These are phyloP conservation scores for Taphrina pruni DNA, from an alignment of 1,139 yeast genomes.

Conservation along the genomic window DNA sequence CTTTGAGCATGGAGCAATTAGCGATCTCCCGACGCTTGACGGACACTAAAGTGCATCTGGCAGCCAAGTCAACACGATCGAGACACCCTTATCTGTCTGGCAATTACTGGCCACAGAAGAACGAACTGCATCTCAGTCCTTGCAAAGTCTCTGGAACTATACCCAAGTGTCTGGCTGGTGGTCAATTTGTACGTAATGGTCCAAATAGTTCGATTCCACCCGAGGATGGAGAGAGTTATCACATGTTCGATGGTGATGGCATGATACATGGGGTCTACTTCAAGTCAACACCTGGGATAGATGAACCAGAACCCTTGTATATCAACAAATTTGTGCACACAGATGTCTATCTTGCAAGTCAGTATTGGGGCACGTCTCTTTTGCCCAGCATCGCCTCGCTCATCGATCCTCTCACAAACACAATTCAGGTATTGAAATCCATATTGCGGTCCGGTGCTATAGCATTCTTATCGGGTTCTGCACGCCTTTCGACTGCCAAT, in stretches of 20 bases:
- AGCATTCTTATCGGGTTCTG: conserved; percentile 35
- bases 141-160: conserved; percentile 30
- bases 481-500: conserved; percentile 39
- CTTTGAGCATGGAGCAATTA: conserved; percentile 14
- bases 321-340: conserved; percentile 39
- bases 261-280: conserved; percentile 42
- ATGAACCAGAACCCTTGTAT: conserved; percentile 25
- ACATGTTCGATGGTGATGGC: conserved; percentile 42
- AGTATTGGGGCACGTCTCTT: conserved; percentile 29
- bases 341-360: conserved; percentile 34
- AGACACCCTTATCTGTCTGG: conserved; percentile 40
- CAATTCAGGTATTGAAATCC: conserved; percentile 11
- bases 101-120: conserved; percentile 39
- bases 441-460: conserved; percentile 33
- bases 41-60: conserved; percentile 24
- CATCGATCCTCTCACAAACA: conserved; percentile 38
- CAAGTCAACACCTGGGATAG: neutral
- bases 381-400: conserved; percentile 40
- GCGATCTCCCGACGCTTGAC: conserved; percentile 21
- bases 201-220: conserved; percentile 40
- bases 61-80: conserved; percentile 33
- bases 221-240: conserved; percentile 35
- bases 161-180: conserved; percentile 30
- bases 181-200: conserved; percentile 41
- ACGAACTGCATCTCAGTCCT: conserved; percentile 36